A percentile compares a stretch with the other conserved stretches of the same genome.
Evolutionary conservation across 192 early-diverging fungal genomes (phyloP).

Genomic region (Coemansia erecta): DNA sequence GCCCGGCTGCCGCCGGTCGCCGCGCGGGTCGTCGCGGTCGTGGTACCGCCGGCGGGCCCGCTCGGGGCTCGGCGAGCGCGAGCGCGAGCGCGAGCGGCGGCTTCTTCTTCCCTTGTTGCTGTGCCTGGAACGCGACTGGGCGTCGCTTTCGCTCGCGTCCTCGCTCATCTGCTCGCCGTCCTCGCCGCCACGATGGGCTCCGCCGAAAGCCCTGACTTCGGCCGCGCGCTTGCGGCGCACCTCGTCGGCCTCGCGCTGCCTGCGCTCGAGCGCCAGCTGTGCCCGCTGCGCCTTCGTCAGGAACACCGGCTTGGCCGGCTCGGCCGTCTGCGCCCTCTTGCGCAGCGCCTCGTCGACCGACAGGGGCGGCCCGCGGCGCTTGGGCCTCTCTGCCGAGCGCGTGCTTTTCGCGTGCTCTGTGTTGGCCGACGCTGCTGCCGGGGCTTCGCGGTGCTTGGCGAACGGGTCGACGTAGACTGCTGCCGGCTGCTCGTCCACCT

Average conservation of each 20-base stretch:
- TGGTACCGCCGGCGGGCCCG: constrained; percentile 10
- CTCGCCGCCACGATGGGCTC: not conserved
- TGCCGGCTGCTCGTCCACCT: not conserved
- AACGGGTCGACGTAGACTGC: constrained; percentile 4
- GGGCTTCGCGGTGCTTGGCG: not conserved
- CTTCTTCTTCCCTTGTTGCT: no score
- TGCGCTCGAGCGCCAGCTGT: constrained; percentile 76
- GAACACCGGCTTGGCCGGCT: constrained; percentile 56
- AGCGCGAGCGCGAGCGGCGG: constrained; percentile 10
- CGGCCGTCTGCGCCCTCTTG: constrained; percentile 21
- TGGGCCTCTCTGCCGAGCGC: not conserved
- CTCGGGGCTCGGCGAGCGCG: constrained; percentile 18
- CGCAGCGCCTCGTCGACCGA: constrained; percentile 46
- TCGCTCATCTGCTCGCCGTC: constrained; percentile 2
- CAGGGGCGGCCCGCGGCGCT: constrained; percentile 17
- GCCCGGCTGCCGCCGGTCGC: constrained; percentile 5
- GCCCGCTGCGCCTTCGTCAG: constrained; percentile 90
- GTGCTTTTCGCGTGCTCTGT: not conserved
- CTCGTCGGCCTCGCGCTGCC: constrained; percentile 79
- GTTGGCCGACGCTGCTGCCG: not conserved
- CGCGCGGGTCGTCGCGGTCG: constrained; percentile 32
- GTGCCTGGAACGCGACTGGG: no score
- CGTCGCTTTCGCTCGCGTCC: constrained; percentile 2
- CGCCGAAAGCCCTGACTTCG: constrained; percentile 42
- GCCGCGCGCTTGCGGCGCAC: constrained; percentile 59